A percentile compares a stretch with the other conserved stretches of the same genome.
Conservation (phyloP, 2,329 filamentous ascomycete species). For the Paraphoma chrysanthemicola region DNA sequence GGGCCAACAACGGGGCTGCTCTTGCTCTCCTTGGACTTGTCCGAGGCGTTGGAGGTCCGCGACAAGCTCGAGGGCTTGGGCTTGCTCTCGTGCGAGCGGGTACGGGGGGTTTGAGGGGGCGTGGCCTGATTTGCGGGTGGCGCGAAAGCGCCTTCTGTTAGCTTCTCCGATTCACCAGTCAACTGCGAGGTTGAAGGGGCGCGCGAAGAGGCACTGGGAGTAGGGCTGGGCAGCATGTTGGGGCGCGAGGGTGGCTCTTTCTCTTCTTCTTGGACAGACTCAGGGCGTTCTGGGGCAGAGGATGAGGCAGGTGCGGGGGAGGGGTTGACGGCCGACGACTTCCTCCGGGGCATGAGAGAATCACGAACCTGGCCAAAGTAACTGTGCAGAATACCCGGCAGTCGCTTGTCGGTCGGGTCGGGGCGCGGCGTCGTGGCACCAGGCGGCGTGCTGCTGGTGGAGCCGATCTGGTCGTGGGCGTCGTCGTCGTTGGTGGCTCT, state of each 20-base stretch:
- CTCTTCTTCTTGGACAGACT: constrained; percentile 29
- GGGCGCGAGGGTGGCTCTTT: constrained; percentile 46
- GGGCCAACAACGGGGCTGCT: constrained; percentile 69
- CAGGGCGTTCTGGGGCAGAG: constrained; percentile 14
- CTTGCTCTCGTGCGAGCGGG: constrained; percentile 73
- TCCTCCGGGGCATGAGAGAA: constrained; percentile 57
- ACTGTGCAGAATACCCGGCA: constrained; percentile 92
- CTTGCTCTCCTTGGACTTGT: constrained; percentile 47
- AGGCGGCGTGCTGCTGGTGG: constrained; percentile 82
- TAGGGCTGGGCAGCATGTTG: constrained; percentile 61
- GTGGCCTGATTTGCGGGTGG: constrained; percentile 79
- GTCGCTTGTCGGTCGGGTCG: constrained; percentile 90
- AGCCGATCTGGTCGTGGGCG: constrained; percentile 77
- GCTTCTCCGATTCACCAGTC: constrained; percentile 77
- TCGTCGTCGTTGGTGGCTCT: constrained; percentile 69
- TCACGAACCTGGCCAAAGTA: constrained; percentile 99
- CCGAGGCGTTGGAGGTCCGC: constrained; percentile 57
- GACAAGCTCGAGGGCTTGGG: constrained; percentile 54
- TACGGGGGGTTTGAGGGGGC: constrained; percentile 86
- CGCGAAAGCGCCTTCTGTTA: constrained; percentile 79
- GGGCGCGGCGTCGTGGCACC: constrained; percentile 92
- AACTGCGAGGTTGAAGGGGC: constrained; percentile 65
- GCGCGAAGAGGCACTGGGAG: constrained; percentile 55
- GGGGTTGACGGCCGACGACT: constrained; percentile 47
- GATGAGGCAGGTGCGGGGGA: constrained; percentile 43